Base-by-base conservation (phyloP, 352 stramenopile species). In the Globisporangium carolinianum region DNA sequence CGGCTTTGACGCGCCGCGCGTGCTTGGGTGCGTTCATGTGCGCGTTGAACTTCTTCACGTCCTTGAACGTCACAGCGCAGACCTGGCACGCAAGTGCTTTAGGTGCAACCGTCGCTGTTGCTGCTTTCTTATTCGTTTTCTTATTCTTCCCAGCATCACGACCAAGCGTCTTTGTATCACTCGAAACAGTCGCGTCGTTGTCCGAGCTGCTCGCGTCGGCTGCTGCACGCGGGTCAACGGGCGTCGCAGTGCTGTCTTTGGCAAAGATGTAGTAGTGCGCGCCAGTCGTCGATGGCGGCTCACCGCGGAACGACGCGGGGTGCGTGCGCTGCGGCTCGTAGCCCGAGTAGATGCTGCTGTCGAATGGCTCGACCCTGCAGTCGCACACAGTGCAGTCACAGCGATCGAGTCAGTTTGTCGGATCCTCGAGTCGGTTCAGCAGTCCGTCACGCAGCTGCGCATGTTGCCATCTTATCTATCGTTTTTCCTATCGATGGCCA, bases 11-110 rank as follows among this genome's bases (percentile, higher is more conserved):
- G 54, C 79, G 81, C 51, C 83, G 81, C 14, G 81, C 75, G 61
- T 94, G 83, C 59, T 94, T 94, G 48, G 77, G 73, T n/a, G 83
- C 91, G 64, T 94, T 94, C 65, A 91, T 80, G 68, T 94, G 83
- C 36, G 74, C 81, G 47, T 94, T 94, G 76, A 83, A 94, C 63
- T 90, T 91, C 66, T 89, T 91, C 36, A 75, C 52, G 55, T 88
- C 74, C 9, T 70, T 68, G 51, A 90, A 94, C 38, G 53, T 67
- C 42, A 83, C 58, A 14, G 61, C 57, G 50, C 83, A 94, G 12
- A 76, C 61, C 45, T 81, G 72, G 53, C 83, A 94, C 47, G 67
- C 62, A 58, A 84, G 69, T 38, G 46, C 46, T 50, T 35, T 15
- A 36, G 46, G 47, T 14, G 18, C 10, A 8, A 38, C 47, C 10